phyloP scores from a whole-genome alignment of 306 rosid genomes.

The Albizia julibrissin region DNA sequence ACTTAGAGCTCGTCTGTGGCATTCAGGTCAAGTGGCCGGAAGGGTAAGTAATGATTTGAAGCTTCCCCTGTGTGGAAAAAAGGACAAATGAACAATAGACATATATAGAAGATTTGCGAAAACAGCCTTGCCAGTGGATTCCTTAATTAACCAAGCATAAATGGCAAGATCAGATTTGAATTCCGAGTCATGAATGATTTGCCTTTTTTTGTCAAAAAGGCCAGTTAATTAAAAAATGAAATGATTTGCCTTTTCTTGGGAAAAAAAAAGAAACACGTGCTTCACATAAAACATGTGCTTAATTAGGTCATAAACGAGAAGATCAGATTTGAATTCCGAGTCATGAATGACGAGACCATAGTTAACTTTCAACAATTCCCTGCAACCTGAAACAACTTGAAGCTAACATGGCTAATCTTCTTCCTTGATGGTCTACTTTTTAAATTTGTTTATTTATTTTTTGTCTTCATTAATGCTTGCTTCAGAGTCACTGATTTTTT shows the following conservation, averaged over 20 bases:
- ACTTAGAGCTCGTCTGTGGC: not conserved
- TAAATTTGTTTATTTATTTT: not conserved
- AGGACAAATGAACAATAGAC: not conserved
- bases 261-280: not conserved
- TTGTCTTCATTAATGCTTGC: not conserved
- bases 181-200: not conserved
- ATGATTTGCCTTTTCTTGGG: not conserved
- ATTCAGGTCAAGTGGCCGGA: not conserved
- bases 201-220: not conserved
- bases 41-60: not conserved
- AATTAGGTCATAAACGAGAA: not conserved
- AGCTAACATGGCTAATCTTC: not conserved
- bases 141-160: not conserved
- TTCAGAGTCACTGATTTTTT: not conserved
- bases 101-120: not conserved
- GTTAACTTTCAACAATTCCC: not conserved
- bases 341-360: not conserved
- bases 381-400: not conserved
- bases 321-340: not conserved
- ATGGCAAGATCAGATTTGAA: not conserved
- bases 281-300: not conserved
- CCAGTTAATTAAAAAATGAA: not conserved
- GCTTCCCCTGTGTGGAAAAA: not conserved
- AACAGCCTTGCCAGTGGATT: not conserved
- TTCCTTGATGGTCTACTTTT: not conserved